Percentiles rank a stretch among this genome's conserved stretches.
Conservation (phyloP, 2,329 filamentous ascomycete genomes). For the Hirsutella minnesotensis region DNA sequence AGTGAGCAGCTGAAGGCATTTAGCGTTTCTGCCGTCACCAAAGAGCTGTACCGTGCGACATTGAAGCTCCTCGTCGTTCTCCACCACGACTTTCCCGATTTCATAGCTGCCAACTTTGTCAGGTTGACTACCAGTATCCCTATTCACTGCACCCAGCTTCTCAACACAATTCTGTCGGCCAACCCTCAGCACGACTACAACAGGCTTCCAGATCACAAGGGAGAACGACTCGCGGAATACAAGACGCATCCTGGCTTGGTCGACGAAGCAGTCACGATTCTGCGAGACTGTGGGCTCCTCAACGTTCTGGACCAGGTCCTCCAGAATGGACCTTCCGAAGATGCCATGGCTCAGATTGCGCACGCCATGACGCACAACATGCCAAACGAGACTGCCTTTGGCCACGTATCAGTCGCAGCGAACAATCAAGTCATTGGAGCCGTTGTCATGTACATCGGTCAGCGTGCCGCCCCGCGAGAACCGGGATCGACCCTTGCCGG, state of each 20-base stretch:
- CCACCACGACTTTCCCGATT: constrained; percentile 91
- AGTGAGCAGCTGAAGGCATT: constrained; percentile 68
- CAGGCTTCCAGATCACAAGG: constrained; percentile 63
- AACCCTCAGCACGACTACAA: constrained; percentile 53
- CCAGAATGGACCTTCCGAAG: constrained; percentile 52
- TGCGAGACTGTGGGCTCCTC: constrained; percentile 44
- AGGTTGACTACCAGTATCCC: constrained; percentile 73
- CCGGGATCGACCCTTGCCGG: constrained; percentile 38
- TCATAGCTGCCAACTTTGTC: constrained; percentile 77
- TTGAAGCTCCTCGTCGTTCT: constrained; percentile 74
- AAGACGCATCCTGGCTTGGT: constrained; percentile 53
- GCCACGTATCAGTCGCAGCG: constrained; percentile 53
- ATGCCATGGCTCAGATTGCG: constrained; percentile 64
- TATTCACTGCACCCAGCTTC: constrained; percentile 72
- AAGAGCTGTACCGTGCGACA: constrained; percentile 74
- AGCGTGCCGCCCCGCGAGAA: constrained; percentile 52
- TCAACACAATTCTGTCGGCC: constrained; percentile 79
- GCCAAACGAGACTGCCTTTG: constrained; percentile 49
- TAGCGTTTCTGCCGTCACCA: constrained; percentile 56
- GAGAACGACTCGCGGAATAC: constrained; percentile 66
- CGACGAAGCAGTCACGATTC: constrained; percentile 46
- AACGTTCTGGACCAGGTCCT: constrained; percentile 48
- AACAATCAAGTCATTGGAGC: constrained; percentile 66
- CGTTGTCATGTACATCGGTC: constrained; percentile 71
- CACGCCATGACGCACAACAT: constrained; percentile 55